Evolutionary conservation across 176 grass and related monocot genomes (phyloP).

Genomic region (Oryza punctata): DNA sequence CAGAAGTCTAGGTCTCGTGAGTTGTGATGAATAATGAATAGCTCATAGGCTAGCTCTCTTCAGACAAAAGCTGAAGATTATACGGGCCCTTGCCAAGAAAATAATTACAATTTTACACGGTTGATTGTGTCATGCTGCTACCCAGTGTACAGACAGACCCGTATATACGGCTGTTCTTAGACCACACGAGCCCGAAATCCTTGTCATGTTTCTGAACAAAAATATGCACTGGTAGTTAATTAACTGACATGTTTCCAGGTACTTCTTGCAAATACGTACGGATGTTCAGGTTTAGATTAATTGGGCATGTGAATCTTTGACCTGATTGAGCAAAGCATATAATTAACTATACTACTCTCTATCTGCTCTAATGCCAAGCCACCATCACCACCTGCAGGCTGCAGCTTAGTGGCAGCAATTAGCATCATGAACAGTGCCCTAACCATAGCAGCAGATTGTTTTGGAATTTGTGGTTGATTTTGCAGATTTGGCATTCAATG

Average conservation of each 20-base stretch:
- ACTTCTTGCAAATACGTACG: not conserved
- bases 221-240: not conserved
- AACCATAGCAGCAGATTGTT: constrained; percentile 3
- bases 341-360: not conserved
- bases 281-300: not conserved
- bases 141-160: constrained; percentile 24
- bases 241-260: constrained; percentile 19
- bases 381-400: not conserved
- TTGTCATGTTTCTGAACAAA: constrained; percentile 3
- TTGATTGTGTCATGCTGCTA: constrained; percentile 33
- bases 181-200: not conserved
- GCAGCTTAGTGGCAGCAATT: not conserved
- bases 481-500: constrained; percentile 27
- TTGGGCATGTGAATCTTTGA: constrained; percentile 6
- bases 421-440: constrained; percentile 20
- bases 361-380: not conserved
- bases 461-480: constrained; percentile 28
- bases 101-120: not conserved
- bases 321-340: not conserved
- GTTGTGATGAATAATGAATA: not conserved
- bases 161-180: constrained; percentile 24
- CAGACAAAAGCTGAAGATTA: constrained; percentile 28
- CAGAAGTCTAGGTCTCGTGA: not conserved
- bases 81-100: not conserved
- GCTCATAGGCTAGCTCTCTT: not conserved